Percentiles rank a stretch among this genome's conserved stretches.
Evolutionary conservation across 371 early-diverging fungal species (phyloP).

Genomic region (Syncephalastrum monosporum): DNA sequence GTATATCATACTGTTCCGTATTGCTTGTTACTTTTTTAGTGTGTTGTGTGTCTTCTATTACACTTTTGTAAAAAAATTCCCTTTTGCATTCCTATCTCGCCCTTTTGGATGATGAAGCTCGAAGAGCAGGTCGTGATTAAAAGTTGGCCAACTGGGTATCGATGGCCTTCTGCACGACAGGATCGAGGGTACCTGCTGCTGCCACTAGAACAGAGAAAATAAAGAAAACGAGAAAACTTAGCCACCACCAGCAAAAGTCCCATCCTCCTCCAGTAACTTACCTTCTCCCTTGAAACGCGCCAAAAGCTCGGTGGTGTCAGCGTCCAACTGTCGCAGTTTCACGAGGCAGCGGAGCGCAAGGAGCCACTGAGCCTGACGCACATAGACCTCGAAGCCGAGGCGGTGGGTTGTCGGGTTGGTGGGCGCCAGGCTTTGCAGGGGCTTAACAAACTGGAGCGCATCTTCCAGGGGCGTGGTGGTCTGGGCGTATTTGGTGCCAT

Average conservation of each 20-base stretch:
- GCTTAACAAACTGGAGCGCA: constrained; percentile 75
- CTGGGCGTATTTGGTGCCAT: constrained; percentile 62
- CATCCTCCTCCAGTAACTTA: constrained; percentile 9
- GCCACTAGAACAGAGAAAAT: constrained; percentile 9
- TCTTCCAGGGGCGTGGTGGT: constrained; percentile 69
- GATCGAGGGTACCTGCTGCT: constrained; percentile 14
- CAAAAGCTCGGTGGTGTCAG: constrained; percentile 52
- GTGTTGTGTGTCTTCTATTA: too few relatives aligned
- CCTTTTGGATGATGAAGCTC: neutral
- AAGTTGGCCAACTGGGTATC: constrained; percentile 15
- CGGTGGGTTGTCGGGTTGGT: constrained; percentile 62
- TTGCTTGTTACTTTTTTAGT: too few relatives aligned
- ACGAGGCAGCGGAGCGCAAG: constrained; percentile 71
- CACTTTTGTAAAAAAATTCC: too few relatives aligned
- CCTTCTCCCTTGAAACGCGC: constrained; percentile 57
- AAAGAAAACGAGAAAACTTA: neutral
- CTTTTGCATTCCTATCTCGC: too few relatives aligned
- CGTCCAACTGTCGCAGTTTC: constrained; percentile 34
- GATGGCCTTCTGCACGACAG: constrained; percentile 13
- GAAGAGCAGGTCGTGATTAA: neutral
- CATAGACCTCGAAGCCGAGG: constrained; percentile 74
- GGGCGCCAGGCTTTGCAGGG: constrained; percentile 60
- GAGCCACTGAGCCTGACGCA: constrained; percentile 77
- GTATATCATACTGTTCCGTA: too few relatives aligned
- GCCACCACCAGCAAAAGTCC: neutral